A percentile compares a stretch with the other conserved stretches of the same genome.
phyloP scores from a whole-genome alignment of 2,329 filamentous ascomycete species.

The Trichoderma atroviride region DNA sequence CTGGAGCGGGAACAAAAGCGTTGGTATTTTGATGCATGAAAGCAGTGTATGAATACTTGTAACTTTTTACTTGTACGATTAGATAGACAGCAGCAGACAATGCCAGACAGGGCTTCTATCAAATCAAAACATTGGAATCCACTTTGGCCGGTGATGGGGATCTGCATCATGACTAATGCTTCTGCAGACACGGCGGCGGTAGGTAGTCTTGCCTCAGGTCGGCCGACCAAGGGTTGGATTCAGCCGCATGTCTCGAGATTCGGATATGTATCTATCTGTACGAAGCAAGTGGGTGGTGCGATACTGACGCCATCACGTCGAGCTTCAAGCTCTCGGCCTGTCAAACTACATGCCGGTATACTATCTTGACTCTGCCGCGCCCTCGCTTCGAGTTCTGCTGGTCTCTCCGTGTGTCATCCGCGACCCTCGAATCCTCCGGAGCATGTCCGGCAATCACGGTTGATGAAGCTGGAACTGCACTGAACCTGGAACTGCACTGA shows the following conservation, averaged over 20 bases:
- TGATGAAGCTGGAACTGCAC: not conserved
- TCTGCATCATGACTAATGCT: constrained; percentile 2
- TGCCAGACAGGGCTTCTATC: not conserved
- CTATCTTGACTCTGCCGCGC: not conserved
- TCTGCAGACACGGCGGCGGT: not conserved
- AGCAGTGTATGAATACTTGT: not conserved
- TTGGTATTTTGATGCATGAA: constrained; percentile 11
- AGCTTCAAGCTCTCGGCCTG: not conserved
- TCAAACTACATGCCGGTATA: not conserved
- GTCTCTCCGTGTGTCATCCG: not conserved
- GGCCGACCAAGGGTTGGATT: not conserved
- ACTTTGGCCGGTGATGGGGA: not conserved
- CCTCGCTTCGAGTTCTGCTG: not conserved
- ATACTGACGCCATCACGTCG: not conserved
- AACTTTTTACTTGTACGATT: not conserved
- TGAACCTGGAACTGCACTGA: not conserved
- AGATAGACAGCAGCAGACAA: not conserved
- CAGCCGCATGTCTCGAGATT: not conserved
- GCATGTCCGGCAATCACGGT: not conserved
- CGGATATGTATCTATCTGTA: not conserved
- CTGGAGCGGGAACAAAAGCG: constrained; percentile 4
- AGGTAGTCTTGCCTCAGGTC: not conserved
- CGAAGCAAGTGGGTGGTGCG: not conserved
- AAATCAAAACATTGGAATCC: not conserved
- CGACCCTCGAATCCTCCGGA: not conserved